Base-by-base conservation (phyloP, 2,329 filamentous ascomycete species). In the Eurotiales sp. region DNA sequence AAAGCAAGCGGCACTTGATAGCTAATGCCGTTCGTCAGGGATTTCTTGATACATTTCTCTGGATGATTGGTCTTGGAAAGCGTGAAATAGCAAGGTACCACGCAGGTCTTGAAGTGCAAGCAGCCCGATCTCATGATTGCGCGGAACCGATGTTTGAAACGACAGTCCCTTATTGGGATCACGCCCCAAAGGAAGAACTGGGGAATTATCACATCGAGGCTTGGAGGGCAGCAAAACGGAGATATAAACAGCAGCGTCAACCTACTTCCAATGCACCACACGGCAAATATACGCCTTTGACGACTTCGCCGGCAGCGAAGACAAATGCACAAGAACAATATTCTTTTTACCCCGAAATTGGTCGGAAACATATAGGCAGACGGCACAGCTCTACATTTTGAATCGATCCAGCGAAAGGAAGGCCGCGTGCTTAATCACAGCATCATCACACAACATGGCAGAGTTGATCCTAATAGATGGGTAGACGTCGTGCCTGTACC, bases 91-190 rank as follows among this genome's bases (percentile, higher is more conserved):
- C 51, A 32, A 51, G 54, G 19, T 53, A 54, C 30, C 49, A 56
- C 19, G 51, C 56, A 15, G 57, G 58, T 14, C 47, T 58, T n/a
- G 36, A 55, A n/a, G 43, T 53, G 4, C 46, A 48, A 17, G 54
- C 52, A 23, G 56, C 55, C 21, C 55, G 46, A 11, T 51, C 49
- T 22, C 49, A 56, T 27, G 37, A 51, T 1, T 34, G 51, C 25
- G 32, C 39, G 22, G 52, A 56, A 44, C 54, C 57, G 7, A 53
- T 55, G 34, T 58, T 58, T 8, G 58, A 60, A 21, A 44, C 15
- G 50, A 48, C 51, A n/a, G 21, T 50, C 5, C 44, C 54, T 47
- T 45, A 49, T 48, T 41, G 55, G 46, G 36, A 43, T 22, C n/a
- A 55, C 44, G 51, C 39, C 8, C 39, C 44, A 40, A 52, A 55